These are phyloP conservation scores for Coprinopsis sp. DNA, from an alignment of 768 basidiomycete genomes.

Conservation along the genomic window DNA sequence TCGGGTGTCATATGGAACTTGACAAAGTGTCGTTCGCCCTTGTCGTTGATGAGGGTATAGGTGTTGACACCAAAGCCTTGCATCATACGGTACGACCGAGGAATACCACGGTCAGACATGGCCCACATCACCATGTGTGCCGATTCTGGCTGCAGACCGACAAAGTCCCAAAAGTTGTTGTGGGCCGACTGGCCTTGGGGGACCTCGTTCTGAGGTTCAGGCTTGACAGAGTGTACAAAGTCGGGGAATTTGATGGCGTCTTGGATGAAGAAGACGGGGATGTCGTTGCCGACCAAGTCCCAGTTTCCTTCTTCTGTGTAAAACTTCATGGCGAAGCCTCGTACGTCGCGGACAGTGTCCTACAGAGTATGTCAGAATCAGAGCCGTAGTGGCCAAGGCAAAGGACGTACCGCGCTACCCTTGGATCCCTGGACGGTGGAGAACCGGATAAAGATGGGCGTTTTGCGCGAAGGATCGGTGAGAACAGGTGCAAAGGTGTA, in stretches of 20 bases:
- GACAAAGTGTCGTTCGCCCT: conserved; percentile 72
- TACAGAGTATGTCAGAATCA: conserved; percentile 17
- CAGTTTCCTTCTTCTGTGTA: conserved; percentile 84
- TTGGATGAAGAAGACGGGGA: conserved; percentile 80
- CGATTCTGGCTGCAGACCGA: conserved; percentile 63
- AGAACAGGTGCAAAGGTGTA: conserved; percentile 68
- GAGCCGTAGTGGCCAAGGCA: neutral
- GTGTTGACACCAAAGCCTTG: conserved; percentile 89
- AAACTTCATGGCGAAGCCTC: conserved; percentile 82
- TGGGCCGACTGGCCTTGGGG: conserved; percentile 67
- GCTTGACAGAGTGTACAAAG: conserved; percentile 78
- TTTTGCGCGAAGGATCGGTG: conserved; percentile 67
- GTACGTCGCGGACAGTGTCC: conserved; percentile 79
- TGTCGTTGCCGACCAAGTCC: conserved; percentile 84
- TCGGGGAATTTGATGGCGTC: conserved; percentile 85
- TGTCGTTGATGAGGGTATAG: conserved; percentile 64
- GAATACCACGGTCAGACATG: conserved; percentile 82
- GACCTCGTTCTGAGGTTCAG: conserved; percentile 81
- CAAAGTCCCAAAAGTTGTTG: conserved; percentile 89
- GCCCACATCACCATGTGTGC: conserved; percentile 80
- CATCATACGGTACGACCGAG: conserved; percentile 85
- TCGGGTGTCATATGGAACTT: conserved; percentile 85
- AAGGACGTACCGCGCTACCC: conserved; percentile 67
- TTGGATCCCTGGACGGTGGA: conserved; percentile 78
- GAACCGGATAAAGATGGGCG: conserved; percentile 79